These are phyloP conservation scores for Sphaerosporella brunnea DNA, from an alignment of 495 filamentous ascomycete species.

Conservation along the genomic window DNA sequence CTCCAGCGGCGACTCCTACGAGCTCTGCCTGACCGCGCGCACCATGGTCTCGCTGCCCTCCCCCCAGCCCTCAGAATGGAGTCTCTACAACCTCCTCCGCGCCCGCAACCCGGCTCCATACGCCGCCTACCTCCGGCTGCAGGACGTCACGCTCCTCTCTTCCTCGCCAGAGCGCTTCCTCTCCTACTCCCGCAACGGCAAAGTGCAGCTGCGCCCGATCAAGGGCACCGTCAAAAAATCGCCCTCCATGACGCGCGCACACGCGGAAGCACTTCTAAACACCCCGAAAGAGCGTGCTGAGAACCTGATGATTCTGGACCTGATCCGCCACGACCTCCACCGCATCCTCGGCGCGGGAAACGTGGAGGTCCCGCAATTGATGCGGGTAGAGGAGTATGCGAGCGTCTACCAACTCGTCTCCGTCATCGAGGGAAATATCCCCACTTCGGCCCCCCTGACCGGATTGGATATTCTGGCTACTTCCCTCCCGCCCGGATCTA, in stretches of 20 bases:
- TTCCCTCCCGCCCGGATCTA: slow-evolving; percentile 70
- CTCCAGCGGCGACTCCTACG: slow-evolving; percentile 69
- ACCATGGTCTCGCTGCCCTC: slow-evolving; percentile 38
- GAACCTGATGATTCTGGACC: slow-evolving; percentile 95
- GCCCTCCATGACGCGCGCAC: slow-evolving; percentile 40
- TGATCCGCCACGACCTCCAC: slow-evolving; percentile 82
- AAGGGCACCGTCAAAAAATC: slow-evolving; percentile 83
- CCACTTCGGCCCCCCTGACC: slow-evolving; percentile 25
- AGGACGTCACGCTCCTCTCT: slow-evolving; percentile 50
- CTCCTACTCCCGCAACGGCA: slow-evolving; percentile 40
- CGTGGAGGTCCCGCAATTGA: slow-evolving; percentile 48
- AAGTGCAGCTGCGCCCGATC: slow-evolving; percentile 62
- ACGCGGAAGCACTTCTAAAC: slow-evolving; percentile 51
- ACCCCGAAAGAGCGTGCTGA: slow-evolving; percentile 82
- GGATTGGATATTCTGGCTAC: slow-evolving; percentile 62
- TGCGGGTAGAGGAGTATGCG: slow-evolving; percentile 75
- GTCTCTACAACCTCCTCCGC: slow-evolving; percentile 52
- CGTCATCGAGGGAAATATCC: slow-evolving; percentile 57
- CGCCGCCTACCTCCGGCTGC: slow-evolving; percentile 61
- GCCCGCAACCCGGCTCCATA: slow-evolving; percentile 69
- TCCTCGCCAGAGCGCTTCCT: slow-evolving; percentile 90
- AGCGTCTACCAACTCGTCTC: slow-evolving; percentile 82
- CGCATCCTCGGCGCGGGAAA: slow-evolving; percentile 54
- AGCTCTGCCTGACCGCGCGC: slow-evolving; percentile 72
- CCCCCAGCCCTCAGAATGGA: slow-evolving; percentile 36